A percentile compares a stretch with the other conserved stretches of the same genome.
Evolutionary conservation across 2,329 filamentous ascomycete species (phyloP).

Genomic region (Pseudopithomyces maydicus): DNA sequence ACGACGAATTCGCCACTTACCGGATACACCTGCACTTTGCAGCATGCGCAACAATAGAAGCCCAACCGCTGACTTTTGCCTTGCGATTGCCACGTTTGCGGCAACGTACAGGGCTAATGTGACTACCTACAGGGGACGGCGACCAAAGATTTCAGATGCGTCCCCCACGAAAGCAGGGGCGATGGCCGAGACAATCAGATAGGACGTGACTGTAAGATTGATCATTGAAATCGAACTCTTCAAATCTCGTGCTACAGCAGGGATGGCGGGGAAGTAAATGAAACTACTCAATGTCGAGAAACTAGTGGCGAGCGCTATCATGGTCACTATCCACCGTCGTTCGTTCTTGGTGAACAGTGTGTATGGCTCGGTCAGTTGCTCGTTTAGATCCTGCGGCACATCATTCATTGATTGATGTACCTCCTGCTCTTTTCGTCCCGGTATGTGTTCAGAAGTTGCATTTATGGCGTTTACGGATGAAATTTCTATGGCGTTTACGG

Average conservation of each 20-base stretch:
- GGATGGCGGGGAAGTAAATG: conserved; percentile 55
- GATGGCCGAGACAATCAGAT: conserved; percentile 52
- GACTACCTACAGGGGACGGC: conserved; percentile 45
- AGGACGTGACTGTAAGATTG: conserved; percentile 54
- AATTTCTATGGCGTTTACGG: too few relatives aligned
- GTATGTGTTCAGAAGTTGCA: too few relatives aligned
- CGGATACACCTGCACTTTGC: conserved; percentile 51
- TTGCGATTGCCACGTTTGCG: conserved; percentile 46
- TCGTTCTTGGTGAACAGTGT: too few relatives aligned
- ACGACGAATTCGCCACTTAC: conserved; percentile 53
- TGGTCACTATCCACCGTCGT: too few relatives aligned
- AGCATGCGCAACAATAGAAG: conserved; percentile 49
- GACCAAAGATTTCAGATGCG: conserved; percentile 48
- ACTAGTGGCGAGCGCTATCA: too few relatives aligned
- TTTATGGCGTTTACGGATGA: too few relatives aligned
- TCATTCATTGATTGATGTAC: too few relatives aligned
- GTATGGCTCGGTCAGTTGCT: too few relatives aligned
- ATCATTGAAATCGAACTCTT: conserved; percentile 41
- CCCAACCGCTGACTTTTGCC: conserved; percentile 45
- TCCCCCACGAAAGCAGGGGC: conserved; percentile 50
- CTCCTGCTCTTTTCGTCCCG: too few relatives aligned
- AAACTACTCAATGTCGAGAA: neutral
- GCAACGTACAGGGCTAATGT: conserved; percentile 49
- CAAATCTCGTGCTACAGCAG: conserved; percentile 48
- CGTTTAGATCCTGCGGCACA: too few relatives aligned